Base-by-base conservation (phyloP, 495 filamentous ascomycete species). In the Clavariopsis aquatica region DNA sequence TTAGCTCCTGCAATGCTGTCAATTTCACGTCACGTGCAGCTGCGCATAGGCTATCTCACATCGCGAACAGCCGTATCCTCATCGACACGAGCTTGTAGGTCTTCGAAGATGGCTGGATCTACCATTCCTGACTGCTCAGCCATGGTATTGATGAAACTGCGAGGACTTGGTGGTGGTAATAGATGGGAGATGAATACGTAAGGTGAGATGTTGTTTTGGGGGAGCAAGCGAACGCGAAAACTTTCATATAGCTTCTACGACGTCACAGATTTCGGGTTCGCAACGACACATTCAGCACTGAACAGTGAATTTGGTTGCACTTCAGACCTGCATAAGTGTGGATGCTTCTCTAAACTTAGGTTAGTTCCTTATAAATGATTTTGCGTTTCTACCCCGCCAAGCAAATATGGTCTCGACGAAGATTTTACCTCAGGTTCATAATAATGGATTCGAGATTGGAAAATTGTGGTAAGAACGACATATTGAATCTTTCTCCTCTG, bases 11-110 rank as follows among this genome's bases (percentile, higher is more conserved):
- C 31, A 15, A 45, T 7, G 51, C 22, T 31, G 46, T 71, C 19
- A 64, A 41, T 61, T 49, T 20, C 36, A 2, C 43, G 41, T 67
- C 64, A 62, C 64, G 57, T 67, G 57, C 10, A 38, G 29, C 6
- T 38, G 53, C 28, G n/a, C 70, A n/a, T n/a, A n/a, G n/a, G n/a
- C n/a, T n/a, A n/a, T n/a, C 78, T 71, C 73, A 89, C 86, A 72
- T 97, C 93, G 67, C 90, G 86, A 51, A 94, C 83, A 45, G 80
- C 78, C 19, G 82, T 79, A 76, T 98, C 94, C 72, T 93, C 88
- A 71, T 98, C 95, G 68, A 96, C 90, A 72, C 92, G 92, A 47
- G 84, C 78, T 75, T 96, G 93, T 59, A 98, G 87, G 71, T 88
- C 81, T 65, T 92, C 87, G 75, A 98, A 97, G 70, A 98, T 92